Evolutionary conservation across 352 stramenopile genomes (phyloP), one percentile per base, ranked within the genome.

Genomic region (Plasmopara muralis): DNA sequence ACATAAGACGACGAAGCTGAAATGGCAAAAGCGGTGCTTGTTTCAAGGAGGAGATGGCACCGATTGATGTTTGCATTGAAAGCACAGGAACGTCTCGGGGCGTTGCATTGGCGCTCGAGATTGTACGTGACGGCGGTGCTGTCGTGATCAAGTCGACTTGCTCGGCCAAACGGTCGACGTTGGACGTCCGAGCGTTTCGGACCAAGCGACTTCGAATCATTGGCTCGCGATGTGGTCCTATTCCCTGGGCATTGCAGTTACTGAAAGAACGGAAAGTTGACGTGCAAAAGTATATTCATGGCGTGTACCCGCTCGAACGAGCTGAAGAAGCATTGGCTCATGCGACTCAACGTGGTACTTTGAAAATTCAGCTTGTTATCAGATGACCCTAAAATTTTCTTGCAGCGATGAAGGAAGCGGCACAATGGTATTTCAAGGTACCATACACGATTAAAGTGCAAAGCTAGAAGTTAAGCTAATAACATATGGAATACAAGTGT

Each of bases 61-160:
- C 49, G 0, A 88, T 85, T 41, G 77, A 90, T 41, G 68, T 90
- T 39, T 81, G 71, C 40, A 62, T 88, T 49, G 79, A 90, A 62
- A 75, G 68, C 56, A 87, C 79, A 34, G 76, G 74, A 49, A 80
- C 63, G 28, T 55, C 74, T 15, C 52, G 46, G 9, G 77, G 72
- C 20, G 57, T 83, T 42, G 43, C 53, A 14, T 58, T 67, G 43
- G 79, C 79, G 20, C 43, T 82, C 25, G 53, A 57, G 37, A 55
- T 88, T 8, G 53, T 83, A 15, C 56, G 61, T 2, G 53, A 61
- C 33, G 31, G 61, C 10, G 74, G 74, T 12, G 65, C 55, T 6
- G 38, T 80, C 12, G 60, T 80, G 31, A 68, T 83, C 47, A 84
- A 86, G 53, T 75, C 72, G 48, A 86, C 75, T 18, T 77, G 64